Percentiles rank a stretch among this genome's conserved stretches.
phyloP scores from a whole-genome alignment of 129 eudicot genomes.

The Centrapalus pauciflorus region DNA sequence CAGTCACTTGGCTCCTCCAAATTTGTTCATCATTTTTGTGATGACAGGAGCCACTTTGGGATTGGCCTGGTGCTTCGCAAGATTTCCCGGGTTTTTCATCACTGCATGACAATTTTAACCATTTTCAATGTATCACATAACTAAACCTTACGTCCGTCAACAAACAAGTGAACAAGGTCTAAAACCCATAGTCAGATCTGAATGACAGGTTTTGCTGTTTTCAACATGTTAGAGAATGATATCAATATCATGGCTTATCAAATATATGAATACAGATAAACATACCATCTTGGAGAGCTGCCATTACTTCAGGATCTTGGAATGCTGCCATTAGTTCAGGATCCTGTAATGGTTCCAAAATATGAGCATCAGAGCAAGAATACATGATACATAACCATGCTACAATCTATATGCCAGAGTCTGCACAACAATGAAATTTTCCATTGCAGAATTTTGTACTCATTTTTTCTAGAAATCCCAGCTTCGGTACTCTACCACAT shows the following conservation, averaged over 20 bases:
- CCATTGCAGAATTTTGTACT: too few relatives aligned
- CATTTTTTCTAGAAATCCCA: too few relatives aligned
- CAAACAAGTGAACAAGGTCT: too few relatives aligned
- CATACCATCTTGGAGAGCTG: conserved; percentile 82
- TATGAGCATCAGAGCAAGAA: neutral
- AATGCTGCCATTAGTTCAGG: conserved; percentile 81
- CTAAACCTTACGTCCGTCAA: too few relatives aligned
- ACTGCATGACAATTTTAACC: conserved; percentile 36
- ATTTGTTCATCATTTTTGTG: conserved; percentile 70
- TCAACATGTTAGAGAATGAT: neutral
- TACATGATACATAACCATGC: neutral
- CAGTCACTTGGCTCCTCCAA: conserved; percentile 51
- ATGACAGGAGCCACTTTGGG: conserved; percentile 85
- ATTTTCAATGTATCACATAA: neutral
- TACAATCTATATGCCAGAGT: neutral
- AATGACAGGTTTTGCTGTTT: neutral
- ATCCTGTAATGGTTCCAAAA: conserved; percentile 36
- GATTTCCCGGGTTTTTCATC: conserved; percentile 75
- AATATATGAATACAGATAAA: neutral
- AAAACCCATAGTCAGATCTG: too few relatives aligned
- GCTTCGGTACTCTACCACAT: too few relatives aligned
- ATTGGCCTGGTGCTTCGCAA: conserved; percentile 71
- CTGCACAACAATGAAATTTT: too few relatives aligned
- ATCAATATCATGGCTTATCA: neutral
- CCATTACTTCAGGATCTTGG: conserved; percentile 85